These are phyloP conservation scores for Nitzschia sp. DNA, from an alignment of 108 stramenopile genomes.

Conservation along the genomic window DNA sequence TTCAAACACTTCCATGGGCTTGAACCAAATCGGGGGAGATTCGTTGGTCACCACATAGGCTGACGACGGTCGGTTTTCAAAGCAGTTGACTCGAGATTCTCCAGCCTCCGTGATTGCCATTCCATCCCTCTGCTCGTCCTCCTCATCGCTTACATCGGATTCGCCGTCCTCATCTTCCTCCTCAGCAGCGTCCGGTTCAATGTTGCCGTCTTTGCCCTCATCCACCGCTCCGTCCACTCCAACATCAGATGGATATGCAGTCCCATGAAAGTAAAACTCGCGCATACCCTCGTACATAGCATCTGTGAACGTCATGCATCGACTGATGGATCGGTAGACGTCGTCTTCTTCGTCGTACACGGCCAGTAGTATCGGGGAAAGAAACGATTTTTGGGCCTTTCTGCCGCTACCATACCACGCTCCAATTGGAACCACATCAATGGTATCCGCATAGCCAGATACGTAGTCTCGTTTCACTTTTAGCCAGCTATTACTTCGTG, in stretches of 20 bases:
- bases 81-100: slow-evolving; percentile 38
- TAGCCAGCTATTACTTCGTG: slow-evolving; percentile 63
- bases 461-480: slow-evolving; percentile 95
- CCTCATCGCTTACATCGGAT: not conserved
- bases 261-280: slow-evolving; percentile 52
- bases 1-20: slow-evolving; percentile 83
- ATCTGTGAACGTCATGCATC: slow-evolving; percentile 62
- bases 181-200: not conserved
- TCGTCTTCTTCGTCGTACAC: slow-evolving; percentile 84
- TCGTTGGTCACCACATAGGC: slow-evolving; percentile 49
- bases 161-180: slow-evolving; percentile 3
- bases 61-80: slow-evolving; percentile 37
- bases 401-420: slow-evolving; percentile 82
- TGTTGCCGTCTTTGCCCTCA: slow-evolving; percentile 13
- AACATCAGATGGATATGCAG: slow-evolving; percentile 31
- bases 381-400: slow-evolving; percentile 55
- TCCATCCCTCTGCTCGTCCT: not conserved
- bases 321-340: slow-evolving; percentile 70
- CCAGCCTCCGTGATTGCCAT: not conserved
- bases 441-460: slow-evolving; percentile 72
- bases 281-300: slow-evolving; percentile 52
- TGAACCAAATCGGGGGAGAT: slow-evolving; percentile 70
- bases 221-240: slow-evolving; percentile 8
- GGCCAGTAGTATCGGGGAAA: slow-evolving; percentile 84
- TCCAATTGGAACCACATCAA: slow-evolving; percentile 91